Conservation (phyloP, 108 stramenopile genomes). For the Stephanodiscus minutulus region DNA sequence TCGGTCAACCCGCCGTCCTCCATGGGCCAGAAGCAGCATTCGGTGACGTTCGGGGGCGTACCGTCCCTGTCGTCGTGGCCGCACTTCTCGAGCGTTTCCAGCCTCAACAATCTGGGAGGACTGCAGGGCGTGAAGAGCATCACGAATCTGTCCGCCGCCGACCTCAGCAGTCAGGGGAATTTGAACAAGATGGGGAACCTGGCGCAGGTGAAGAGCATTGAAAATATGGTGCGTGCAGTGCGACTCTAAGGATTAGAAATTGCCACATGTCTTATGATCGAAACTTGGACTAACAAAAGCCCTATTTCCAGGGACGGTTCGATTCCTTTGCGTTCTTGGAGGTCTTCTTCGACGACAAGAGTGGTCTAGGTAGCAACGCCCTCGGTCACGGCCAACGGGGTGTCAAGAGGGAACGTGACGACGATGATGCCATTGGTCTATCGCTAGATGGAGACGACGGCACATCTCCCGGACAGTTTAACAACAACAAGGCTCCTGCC, state of each 20-base stretch:
- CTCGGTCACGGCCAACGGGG: constrained; percentile 46
- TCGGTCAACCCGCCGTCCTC: constrained; percentile 25
- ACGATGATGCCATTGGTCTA: constrained; percentile 89
- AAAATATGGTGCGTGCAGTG: constrained; percentile 70
- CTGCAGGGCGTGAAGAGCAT: constrained; percentile 92
- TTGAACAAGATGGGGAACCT: constrained; percentile 86
- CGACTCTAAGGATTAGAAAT: neutral
- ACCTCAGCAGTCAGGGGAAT: constrained; percentile 84
- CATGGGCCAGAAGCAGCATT: constrained; percentile 47
- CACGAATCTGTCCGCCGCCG: constrained; percentile 82
- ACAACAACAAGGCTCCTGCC: constrained; percentile 8
- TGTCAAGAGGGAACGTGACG: constrained; percentile 77
- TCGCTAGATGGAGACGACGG: constrained; percentile 84
- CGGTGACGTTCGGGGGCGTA: constrained; percentile 57
- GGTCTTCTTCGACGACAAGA: constrained; percentile 88
- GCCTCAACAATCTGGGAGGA: constrained; percentile 83
- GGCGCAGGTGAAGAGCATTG: constrained; percentile 89
- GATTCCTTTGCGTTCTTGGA: constrained; percentile 94
- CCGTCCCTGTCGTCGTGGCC: constrained; percentile 88
- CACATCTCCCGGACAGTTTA: constrained; percentile 47
- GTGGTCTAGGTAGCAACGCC: constrained; percentile 42
- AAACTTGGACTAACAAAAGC: neutral
- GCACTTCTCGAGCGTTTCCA: constrained; percentile 87
- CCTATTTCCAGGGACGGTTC: constrained; percentile 38
- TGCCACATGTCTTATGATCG: constrained; percentile 5